Conservation (phyloP, 2,329 filamentous ascomycete species). For the Zymoseptoria tritici region DNA sequence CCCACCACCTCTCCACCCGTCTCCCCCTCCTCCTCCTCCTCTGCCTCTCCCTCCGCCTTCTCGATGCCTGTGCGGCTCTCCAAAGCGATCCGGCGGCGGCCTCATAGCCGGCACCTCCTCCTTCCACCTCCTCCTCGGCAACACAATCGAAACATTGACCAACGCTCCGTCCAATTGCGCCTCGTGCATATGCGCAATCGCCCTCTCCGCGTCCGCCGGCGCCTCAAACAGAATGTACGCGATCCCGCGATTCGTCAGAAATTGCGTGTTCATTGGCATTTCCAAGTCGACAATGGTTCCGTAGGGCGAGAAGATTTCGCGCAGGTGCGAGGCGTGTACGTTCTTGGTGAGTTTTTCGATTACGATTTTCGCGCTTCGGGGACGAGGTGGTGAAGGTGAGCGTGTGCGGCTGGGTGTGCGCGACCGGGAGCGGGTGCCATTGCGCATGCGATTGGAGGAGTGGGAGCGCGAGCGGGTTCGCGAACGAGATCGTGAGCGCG, state of each 20-base stretch:
- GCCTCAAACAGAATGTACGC: slow-evolving; percentile 83
- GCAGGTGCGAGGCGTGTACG: slow-evolving; percentile 77
- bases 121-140: slow-evolving; percentile 76
- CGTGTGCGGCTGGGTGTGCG: slow-evolving; percentile 12
- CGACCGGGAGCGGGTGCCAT: slow-evolving; percentile 21
- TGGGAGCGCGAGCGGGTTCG: slow-evolving; percentile 26
- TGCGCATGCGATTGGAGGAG: slow-evolving; percentile 22
- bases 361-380: slow-evolving; percentile 60
- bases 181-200: slow-evolving; percentile 90
- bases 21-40: slow-evolving; percentile 11
- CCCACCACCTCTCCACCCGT: slow-evolving; percentile 22
- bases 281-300: slow-evolving; percentile 81
- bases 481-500: slow-evolving; percentile 5
- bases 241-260: slow-evolving; percentile 83
- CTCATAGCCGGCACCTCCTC: slow-evolving; percentile 67
- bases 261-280: slow-evolving; percentile 79
- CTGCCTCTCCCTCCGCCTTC: slow-evolving; percentile 23
- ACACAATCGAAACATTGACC: slow-evolving; percentile 80
- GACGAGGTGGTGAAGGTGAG: slow-evolving; percentile 13
- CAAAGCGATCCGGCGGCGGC: slow-evolving; percentile 45
- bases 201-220: slow-evolving; percentile 72
- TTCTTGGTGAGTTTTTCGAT: slow-evolving; percentile 95
- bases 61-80: slow-evolving; percentile 33
- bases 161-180: slow-evolving; percentile 73
- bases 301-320: slow-evolving; percentile 86